Conservation (phyloP, 805 yeast species). For the Diddensiella santjacobensis region DNA sequence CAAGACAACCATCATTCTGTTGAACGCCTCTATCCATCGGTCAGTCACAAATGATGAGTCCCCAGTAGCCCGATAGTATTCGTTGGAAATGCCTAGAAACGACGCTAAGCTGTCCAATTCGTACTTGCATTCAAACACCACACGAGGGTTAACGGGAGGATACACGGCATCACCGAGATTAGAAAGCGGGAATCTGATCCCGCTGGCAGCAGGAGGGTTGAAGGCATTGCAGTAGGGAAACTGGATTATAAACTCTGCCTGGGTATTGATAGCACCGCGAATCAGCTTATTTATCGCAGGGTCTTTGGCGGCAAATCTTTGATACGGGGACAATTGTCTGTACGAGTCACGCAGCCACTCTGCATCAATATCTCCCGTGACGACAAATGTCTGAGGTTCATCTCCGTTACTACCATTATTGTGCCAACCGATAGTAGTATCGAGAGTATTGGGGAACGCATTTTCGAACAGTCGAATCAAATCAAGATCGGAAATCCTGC, state of each 20-base stretch:
- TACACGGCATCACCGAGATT: conserved; percentile 51
- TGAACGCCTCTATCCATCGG: conserved; percentile 59
- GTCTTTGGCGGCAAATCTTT: conserved; percentile 55
- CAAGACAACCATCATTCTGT: conserved; percentile 49
- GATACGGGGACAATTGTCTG: conserved; percentile 73
- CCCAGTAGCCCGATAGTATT: conserved; percentile 43
- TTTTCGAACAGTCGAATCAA: conserved; percentile 74
- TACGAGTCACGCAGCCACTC: conserved; percentile 92
- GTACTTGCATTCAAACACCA: conserved; percentile 85
- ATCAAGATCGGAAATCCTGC: conserved; percentile 55
- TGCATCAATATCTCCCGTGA: conserved; percentile 91
- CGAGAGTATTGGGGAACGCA: conserved; percentile 81
- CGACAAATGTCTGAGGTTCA: conserved; percentile 64
- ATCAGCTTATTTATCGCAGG: conserved; percentile 47
- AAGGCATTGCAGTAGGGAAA: conserved; percentile 90
- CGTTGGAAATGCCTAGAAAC: conserved; percentile 69
- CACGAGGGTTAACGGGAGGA: conserved; percentile 67
- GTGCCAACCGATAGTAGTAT: conserved; percentile 82
- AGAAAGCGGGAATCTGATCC: conserved; percentile 46
- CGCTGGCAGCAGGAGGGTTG: conserved; percentile 62
- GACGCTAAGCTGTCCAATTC: conserved; percentile 85
- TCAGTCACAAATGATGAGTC: conserved; percentile 39
- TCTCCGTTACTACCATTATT: conserved; percentile 22
- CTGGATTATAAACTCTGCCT: conserved; percentile 55
- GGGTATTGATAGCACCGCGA: conserved; percentile 77